Conservation (phyloP, 2,329 filamentous ascomycete species). For the Penicillium sp. region DNA sequence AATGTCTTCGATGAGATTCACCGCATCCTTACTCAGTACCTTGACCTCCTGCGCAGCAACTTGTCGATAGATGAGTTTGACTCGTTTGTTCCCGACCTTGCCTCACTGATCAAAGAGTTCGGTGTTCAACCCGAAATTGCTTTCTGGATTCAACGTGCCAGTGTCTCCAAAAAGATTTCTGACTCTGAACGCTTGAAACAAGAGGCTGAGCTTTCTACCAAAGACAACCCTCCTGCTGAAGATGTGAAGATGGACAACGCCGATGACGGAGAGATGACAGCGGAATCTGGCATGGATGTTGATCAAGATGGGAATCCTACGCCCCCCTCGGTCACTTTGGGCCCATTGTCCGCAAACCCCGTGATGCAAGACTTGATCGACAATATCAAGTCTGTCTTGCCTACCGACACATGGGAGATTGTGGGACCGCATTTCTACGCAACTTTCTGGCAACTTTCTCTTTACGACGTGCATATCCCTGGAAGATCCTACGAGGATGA, state of each 20-base stretch:
- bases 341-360: conserved; percentile 60
- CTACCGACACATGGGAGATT: conserved; percentile 64
- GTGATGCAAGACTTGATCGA: conserved; percentile 73
- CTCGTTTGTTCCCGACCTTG: conserved; percentile 70
- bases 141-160: conserved; percentile 77
- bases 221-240: conserved; percentile 28
- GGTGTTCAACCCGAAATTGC: conserved; percentile 78
- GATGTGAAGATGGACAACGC: conserved; percentile 38
- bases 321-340: conserved; percentile 28
- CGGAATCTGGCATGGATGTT: conserved; percentile 35
- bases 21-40: conserved; percentile 78
- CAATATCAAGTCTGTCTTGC: conserved; percentile 61
- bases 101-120: conserved; percentile 72
- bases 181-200: conserved; percentile 39
- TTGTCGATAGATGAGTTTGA: conserved; percentile 76
- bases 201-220: conserved; percentile 28
- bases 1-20: conserved; percentile 90
- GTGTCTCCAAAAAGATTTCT: conserved; percentile 65
- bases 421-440: conserved; percentile 81
- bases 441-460: conserved; percentile 87
- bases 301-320: conserved; percentile 29
- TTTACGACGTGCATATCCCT: conserved; percentile 77
- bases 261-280: conserved; percentile 24
- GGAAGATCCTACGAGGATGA: conserved; percentile 76
- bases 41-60: conserved; percentile 83